phyloP scores from a whole-genome alignment of 495 filamentous ascomycete genomes.

The Paragyromitra xinjiangensis region DNA sequence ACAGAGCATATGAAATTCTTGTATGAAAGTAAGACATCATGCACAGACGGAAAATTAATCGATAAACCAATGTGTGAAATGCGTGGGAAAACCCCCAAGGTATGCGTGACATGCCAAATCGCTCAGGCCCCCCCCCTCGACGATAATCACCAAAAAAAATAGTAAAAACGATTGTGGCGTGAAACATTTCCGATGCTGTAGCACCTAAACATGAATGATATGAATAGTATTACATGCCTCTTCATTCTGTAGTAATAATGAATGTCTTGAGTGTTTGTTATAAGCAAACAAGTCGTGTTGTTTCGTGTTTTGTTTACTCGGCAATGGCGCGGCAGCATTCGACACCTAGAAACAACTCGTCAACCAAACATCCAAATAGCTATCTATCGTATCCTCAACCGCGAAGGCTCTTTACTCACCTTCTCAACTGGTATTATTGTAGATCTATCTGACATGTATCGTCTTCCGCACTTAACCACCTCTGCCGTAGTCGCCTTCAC shows the following conservation, averaged over 20 bases:
- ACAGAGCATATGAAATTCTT: neutral
- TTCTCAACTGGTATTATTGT: slow-evolving; percentile 17
- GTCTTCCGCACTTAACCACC: slow-evolving; percentile 1
- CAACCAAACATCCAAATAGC: slow-evolving; percentile 4
- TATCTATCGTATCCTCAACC: neutral
- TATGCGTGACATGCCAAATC: slow-evolving; percentile 14
- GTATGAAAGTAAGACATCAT: neutral
- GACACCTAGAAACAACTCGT: slow-evolving; percentile 36
- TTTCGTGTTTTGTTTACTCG: slow-evolving; percentile 46
- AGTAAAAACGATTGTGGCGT: slow-evolving; percentile 2
- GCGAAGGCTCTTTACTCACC: slow-evolving; percentile 14
- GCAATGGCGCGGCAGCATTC: slow-evolving; percentile 32
- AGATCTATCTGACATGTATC: slow-evolving; percentile 15
- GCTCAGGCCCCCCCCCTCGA: neutral
- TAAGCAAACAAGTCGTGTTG: slow-evolving; percentile 16
- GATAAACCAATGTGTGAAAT: neutral
- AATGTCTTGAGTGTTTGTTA: slow-evolving; percentile 23
- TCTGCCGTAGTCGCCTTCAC: slow-evolving; percentile 16
- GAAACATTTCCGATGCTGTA: neutral
- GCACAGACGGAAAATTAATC: neutral
- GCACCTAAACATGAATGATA: neutral
- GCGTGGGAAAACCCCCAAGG: neutral
- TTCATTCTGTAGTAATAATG: slow-evolving; percentile 32
- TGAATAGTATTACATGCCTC: slow-evolving; percentile 39
- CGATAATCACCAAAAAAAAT: slow-evolving; percentile 3